phyloP scores from a whole-genome alignment of 345 rosid genomes.

The Brassica nigra region DNA sequence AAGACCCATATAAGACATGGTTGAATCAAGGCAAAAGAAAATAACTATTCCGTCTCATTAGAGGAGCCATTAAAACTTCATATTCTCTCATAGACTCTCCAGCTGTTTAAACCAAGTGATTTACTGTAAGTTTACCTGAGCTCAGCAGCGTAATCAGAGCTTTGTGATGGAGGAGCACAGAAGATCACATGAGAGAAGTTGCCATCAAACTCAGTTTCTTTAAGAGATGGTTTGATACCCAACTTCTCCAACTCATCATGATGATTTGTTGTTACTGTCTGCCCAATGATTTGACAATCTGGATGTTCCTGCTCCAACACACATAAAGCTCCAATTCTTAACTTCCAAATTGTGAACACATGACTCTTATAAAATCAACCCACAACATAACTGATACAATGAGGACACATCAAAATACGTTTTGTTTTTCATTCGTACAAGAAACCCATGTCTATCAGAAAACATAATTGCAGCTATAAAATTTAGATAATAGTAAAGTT shows the following conservation, averaged over 20 bases:
- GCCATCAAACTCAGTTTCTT: slow-evolving; percentile 46
- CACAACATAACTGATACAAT: neutral
- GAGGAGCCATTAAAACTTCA: neutral
- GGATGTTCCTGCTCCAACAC: slow-evolving; percentile 66
- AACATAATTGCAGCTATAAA: neutral
- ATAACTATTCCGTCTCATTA: neutral
- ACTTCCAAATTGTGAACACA: slow-evolving; percentile 18
- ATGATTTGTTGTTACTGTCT: slow-evolving; percentile 76
- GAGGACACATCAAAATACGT: neutral
- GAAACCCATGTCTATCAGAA: neutral
- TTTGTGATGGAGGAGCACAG: slow-evolving; percentile 93
- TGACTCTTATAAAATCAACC: slow-evolving; percentile 3
- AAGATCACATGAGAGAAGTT: slow-evolving; percentile 75
- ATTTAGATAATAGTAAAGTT: too few relatives aligned
- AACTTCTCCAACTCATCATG: slow-evolving; percentile 75
- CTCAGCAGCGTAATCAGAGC: slow-evolving; percentile 80
- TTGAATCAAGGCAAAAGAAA: slow-evolving; percentile 7
- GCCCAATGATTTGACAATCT: slow-evolving; percentile 75
- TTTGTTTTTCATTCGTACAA: neutral
- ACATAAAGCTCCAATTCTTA: slow-evolving; percentile 31
- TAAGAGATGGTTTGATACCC: slow-evolving; percentile 77
- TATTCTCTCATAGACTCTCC: slow-evolving; percentile 1
- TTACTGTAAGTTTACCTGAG: slow-evolving; percentile 51
- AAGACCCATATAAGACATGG: neutral
- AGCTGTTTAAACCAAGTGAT: neutral